Conservation (phyloP, 257 asterid species). For the Echites panduratus region DNA sequence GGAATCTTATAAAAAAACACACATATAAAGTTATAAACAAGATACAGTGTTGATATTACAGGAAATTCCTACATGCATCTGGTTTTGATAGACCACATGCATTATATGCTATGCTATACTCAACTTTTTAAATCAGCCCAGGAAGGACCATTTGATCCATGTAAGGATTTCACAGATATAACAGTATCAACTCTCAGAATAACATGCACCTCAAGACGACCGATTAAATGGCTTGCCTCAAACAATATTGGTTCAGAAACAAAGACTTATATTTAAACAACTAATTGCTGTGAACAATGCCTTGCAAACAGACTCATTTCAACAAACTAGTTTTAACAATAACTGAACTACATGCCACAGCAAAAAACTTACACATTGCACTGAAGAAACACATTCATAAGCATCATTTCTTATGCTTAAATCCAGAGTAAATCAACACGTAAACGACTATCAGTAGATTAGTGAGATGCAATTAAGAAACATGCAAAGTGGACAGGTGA, state of each 20-base stretch:
- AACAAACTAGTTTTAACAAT: neutral
- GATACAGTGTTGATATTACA: neutral
- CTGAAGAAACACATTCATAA: neutral
- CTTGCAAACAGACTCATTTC: neutral
- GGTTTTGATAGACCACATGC: no score
- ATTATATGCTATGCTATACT: no score
- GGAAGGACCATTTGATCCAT: no score
- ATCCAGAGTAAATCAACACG: neutral
- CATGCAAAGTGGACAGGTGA: neutral
- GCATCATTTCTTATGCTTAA: neutral
- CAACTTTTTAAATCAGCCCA: no score
- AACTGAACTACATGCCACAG: neutral
- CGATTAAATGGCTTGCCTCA: neutral
- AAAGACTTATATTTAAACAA: neutral
- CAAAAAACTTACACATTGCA: neutral
- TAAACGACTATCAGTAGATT: neutral
- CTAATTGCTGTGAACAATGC: neutral
- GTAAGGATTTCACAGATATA: neutral
- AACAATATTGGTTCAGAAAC: neutral
- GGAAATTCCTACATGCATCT: no score
- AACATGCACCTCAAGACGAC: neutral
- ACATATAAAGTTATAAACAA: neutral
- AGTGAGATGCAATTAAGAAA: neutral
- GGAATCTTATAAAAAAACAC: neutral
- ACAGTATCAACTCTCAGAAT: neutral